Conservation (phyloP, 768 basidiomycete genomes). For the Tulasnella sp. region DNA sequence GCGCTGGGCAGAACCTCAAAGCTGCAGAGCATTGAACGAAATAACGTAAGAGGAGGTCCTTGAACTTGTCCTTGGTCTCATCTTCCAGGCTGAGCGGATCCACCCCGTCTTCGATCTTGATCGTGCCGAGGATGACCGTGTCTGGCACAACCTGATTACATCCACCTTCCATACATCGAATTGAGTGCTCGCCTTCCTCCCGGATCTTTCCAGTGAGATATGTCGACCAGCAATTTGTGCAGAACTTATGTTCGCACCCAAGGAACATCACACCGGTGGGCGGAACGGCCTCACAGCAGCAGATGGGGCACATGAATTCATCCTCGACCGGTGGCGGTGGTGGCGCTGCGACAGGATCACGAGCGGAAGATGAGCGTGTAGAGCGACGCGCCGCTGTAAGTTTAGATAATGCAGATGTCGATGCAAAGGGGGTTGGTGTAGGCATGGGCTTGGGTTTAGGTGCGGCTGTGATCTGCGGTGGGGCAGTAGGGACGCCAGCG, state of each 20-base stretch:
- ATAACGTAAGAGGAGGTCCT: conserved; percentile 74
- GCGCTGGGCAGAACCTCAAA: conserved; percentile 92
- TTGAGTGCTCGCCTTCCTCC: conserved; percentile 61
- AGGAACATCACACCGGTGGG: conserved; percentile 47
- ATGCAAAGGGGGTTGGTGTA: conserved; percentile 24
- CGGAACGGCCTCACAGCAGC: conserved; percentile 64
- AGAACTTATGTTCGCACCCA: conserved; percentile 76
- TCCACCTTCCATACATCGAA: conserved; percentile 72
- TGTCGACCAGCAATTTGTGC: conserved; percentile 71
- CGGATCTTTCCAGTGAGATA: conserved; percentile 72
- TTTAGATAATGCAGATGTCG: conserved; percentile 24
- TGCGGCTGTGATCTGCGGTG: conserved; percentile 9
- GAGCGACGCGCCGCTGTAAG: conserved; percentile 28
- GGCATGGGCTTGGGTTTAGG: conserved; percentile 31
- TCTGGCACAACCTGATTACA: conserved; percentile 59
- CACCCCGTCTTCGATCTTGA: background rate
- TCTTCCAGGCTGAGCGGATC: background rate
- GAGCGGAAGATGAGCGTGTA: conserved; percentile 19
- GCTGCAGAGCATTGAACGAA: conserved; percentile 75
- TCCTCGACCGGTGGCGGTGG: conserved; percentile 28
- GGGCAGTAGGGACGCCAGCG: conserved; percentile 46
- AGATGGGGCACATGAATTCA: conserved; percentile 84
- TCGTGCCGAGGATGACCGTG: conserved; percentile 36
- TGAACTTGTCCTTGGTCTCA: conserved; percentile 26
- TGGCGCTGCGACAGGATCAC: conserved; percentile 21